phyloP scores from a whole-genome alignment of 2,329 filamentous ascomycete species.

The Phyllosticta citriasiana region DNA sequence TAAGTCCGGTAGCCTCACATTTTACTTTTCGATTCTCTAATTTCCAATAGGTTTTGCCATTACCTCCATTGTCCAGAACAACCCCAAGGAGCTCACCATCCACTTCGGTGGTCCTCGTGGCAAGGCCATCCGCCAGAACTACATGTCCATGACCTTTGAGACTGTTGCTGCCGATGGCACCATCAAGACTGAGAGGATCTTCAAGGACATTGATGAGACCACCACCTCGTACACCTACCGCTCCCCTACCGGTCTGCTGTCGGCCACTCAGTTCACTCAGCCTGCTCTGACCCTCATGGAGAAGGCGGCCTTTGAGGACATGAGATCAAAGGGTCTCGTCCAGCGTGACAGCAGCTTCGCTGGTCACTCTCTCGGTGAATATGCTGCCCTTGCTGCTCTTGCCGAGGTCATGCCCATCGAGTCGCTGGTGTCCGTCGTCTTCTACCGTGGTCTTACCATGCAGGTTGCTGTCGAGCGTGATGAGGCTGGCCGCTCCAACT shows the following conservation, averaged over 20 bases:
- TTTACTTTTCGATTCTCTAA: neutral
- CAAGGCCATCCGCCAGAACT: constrained; percentile 96
- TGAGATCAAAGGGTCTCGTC: constrained; percentile 93
- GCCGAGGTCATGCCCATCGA: constrained; percentile 99
- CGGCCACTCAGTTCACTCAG: constrained; percentile 97
- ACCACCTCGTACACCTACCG: constrained; percentile 96
- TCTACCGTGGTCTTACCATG: constrained; percentile 98
- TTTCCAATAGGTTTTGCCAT: constrained; percentile 59
- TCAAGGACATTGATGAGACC: constrained; percentile 91
- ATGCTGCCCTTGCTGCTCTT: constrained; percentile 89
- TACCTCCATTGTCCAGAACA: constrained; percentile 98
- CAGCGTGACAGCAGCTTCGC: constrained; percentile 95
- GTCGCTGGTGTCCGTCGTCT: constrained; percentile 93
- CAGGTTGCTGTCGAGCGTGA: constrained; percentile 98
- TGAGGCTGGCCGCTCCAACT: constrained; percentile 85
- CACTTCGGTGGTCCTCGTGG: constrained; percentile 95
- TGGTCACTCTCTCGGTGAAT: constrained; percentile 95
- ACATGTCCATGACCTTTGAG: constrained; percentile 99
- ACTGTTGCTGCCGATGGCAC: constrained; percentile 85
- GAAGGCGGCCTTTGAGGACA: constrained; percentile 98
- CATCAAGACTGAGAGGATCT: constrained; percentile 98
- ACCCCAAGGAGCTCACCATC: constrained; percentile 96
- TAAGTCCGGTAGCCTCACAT: constrained; percentile 40
- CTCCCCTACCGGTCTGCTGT: constrained; percentile 87
- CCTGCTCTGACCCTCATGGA: constrained; percentile 97